Percentiles rank a stretch among this genome's conserved stretches.
phyloP scores from a whole-genome alignment of 139 green algal genomes.

The Volvox reticuliferus region DNA sequence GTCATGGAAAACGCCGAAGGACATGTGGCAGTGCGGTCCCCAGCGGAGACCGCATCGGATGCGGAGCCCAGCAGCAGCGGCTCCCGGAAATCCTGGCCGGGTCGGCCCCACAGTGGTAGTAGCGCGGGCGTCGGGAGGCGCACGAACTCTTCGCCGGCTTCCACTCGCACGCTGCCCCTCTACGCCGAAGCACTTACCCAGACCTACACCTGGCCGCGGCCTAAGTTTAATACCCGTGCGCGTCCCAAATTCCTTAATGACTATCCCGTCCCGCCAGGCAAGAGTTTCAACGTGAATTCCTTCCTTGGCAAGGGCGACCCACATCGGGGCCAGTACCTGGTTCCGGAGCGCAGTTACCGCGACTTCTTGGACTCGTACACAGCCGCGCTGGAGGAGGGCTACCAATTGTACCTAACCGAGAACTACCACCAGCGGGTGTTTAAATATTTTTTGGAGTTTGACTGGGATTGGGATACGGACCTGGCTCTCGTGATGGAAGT shows the following conservation, averaged over 20 bases:
- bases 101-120: background rate
- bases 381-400: slow-evolving; percentile 20
- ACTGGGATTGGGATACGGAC: slow-evolving; percentile 62
- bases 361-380: slow-evolving; percentile 51
- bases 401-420: slow-evolving; percentile 54
- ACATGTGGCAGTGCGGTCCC: too few species aligned
- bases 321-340: slow-evolving; percentile 56
- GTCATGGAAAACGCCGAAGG: too few species aligned
- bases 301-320: slow-evolving; percentile 57
- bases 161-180: background rate
- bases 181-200: background rate
- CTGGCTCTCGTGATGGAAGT: slow-evolving; percentile 46
- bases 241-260: slow-evolving; percentile 52
- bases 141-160: background rate
- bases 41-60: background rate
- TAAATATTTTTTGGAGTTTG: slow-evolving; percentile 66
- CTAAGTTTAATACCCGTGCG: too few species aligned
- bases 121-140: background rate
- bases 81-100: background rate
- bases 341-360: slow-evolving; percentile 8
- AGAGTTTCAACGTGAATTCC: slow-evolving; percentile 57
- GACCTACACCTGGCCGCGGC: background rate
- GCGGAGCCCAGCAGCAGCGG: background rate
- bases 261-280: slow-evolving; percentile 37
- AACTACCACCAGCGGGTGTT: slow-evolving; percentile 48